A percentile compares a stretch with the other conserved stretches of the same genome.
These are phyloP conservation scores for Aspergillus incahuasiensis DNA, from an alignment of 495 filamentous ascomycete species.

Conservation along the genomic window DNA sequence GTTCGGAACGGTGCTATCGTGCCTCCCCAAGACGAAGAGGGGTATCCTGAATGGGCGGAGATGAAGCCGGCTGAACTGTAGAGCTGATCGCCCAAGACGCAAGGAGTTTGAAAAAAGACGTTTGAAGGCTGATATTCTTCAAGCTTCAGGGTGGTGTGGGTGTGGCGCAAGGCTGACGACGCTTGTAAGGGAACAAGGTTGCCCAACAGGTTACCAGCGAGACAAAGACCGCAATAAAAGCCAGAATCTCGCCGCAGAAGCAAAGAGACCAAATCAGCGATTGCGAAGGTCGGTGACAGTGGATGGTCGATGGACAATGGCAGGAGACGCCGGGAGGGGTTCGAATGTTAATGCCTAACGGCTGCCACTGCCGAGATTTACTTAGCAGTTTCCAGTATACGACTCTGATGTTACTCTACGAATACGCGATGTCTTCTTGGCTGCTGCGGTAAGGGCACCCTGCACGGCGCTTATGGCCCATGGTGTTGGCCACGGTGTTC, in stretches of 20 bases:
- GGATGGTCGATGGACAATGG: neutral
- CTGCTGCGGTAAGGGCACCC: neutral
- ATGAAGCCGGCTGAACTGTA: slow-evolving; percentile 15
- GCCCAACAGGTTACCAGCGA: neutral
- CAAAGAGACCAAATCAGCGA: neutral
- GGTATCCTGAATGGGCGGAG: neutral
- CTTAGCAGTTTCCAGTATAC: neutral
- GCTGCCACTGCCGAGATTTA: neutral
- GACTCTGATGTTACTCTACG: neutral
- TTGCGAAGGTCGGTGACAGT: neutral
- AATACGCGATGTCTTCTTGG: neutral
- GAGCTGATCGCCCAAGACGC: neutral
- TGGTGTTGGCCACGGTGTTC: neutral
- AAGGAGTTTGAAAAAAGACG: slow-evolving; percentile 7
- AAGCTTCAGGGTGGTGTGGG: slow-evolving; percentile 2
- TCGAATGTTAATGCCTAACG: slow-evolving; percentile 11
- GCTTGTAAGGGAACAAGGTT: neutral
- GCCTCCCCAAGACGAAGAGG: neutral
- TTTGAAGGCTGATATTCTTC: neutral
- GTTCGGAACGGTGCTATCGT: slow-evolving; percentile 8
- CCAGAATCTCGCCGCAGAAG: neutral
- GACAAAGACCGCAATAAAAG: slow-evolving; percentile 1
- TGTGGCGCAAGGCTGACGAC: slow-evolving; percentile 16
- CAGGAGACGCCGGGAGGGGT: neutral
- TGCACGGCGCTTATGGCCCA: neutral